Evolutionary conservation across 371 early-diverging fungal species (phyloP).

Genomic region (Syncephalis fuscata): DNA sequence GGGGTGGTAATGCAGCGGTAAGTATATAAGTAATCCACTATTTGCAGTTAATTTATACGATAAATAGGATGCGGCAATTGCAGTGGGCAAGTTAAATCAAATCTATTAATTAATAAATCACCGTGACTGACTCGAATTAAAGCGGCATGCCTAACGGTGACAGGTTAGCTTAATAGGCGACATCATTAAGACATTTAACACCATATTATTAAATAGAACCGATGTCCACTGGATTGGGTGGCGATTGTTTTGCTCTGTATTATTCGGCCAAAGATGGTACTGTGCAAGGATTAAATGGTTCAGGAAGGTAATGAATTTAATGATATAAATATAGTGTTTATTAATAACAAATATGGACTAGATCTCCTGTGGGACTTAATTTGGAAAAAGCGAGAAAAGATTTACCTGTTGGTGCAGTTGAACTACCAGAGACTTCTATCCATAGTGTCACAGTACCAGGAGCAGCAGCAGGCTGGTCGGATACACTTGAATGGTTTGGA

Average conservation of each 20-base stretch:
- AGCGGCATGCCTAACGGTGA: constrained; percentile 47
- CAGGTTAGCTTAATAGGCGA: constrained; percentile 13
- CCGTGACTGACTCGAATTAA: constrained; percentile 2
- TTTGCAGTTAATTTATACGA: background rate
- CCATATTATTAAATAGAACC: constrained; percentile 35
- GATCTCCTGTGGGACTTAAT: constrained; percentile 41
- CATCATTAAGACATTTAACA: background rate
- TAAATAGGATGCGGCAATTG: constrained; percentile 66
- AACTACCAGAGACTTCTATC: constrained; percentile 24
- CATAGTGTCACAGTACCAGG: constrained; percentile 70
- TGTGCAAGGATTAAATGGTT: constrained; percentile 53
- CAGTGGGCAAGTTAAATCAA: constrained; percentile 21
- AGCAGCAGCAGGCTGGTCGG: constrained; percentile 64
- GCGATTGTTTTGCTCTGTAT: constrained; percentile 77
- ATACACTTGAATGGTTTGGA: constrained; percentile 54
- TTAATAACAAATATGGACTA: constrained; percentile 3
- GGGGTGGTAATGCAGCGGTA: constrained; percentile 84
- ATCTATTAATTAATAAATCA: background rate
- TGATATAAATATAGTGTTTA: background rate
- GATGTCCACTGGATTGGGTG: constrained; percentile 79
- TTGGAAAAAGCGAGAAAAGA: constrained; percentile 18
- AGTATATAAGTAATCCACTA: constrained; percentile 3
- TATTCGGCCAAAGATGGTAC: constrained; percentile 39
- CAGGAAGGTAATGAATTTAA: constrained; percentile 32
- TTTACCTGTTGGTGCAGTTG: constrained; percentile 13